Percentiles rank a stretch among this genome's conserved stretches.
Conservation (phyloP, 2,329 filamentous ascomycete genomes). For the Colletotrichum sojae region DNA sequence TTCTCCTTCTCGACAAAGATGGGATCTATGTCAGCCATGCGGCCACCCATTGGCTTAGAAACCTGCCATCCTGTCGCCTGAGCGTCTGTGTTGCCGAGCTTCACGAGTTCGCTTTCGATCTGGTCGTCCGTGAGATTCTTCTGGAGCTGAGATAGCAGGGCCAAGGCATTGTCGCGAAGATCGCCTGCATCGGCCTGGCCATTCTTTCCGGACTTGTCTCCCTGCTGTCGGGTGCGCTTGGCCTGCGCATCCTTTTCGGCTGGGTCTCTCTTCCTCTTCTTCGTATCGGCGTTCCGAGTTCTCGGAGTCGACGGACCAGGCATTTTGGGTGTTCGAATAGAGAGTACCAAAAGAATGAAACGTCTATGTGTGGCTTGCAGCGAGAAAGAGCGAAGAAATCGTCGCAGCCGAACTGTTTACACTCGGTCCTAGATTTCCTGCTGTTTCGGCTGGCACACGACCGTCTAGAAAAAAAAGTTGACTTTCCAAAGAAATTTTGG, state of each 20-base stretch:
- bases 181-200: conserved; percentile 30
- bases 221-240: conserved; percentile 52
- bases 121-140: conserved; percentile 35
- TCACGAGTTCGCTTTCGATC: conserved; percentile 30
- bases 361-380: not conserved
- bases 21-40: conserved; percentile 76
- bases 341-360: not conserved
- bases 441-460: conserved; percentile 30
- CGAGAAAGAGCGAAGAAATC: conserved; percentile 2
- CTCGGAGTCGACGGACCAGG: conserved; percentile 51
- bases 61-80: conserved; percentile 66
- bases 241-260: conserved; percentile 57
- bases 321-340: conserved; percentile 48
- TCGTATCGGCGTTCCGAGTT: conserved; percentile 54
- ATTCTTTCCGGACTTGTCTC: conserved; percentile 37
- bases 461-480: conserved; percentile 41
- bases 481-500: conserved; percentile 42
- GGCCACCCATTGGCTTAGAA: conserved; percentile 75
- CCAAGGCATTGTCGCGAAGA: conserved; percentile 40
- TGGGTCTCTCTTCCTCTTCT: conserved; percentile 64
- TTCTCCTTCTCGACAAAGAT: conserved; percentile 73
- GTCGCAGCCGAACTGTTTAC: conserved; percentile 25
- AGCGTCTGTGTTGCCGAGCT: conserved; percentile 32
- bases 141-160: conserved; percentile 37
- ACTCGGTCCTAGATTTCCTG: conserved; percentile 33